Conservation (phyloP, 371 early-diverging fungal genomes). For the Apophysomyces trapeziformis region DNA sequence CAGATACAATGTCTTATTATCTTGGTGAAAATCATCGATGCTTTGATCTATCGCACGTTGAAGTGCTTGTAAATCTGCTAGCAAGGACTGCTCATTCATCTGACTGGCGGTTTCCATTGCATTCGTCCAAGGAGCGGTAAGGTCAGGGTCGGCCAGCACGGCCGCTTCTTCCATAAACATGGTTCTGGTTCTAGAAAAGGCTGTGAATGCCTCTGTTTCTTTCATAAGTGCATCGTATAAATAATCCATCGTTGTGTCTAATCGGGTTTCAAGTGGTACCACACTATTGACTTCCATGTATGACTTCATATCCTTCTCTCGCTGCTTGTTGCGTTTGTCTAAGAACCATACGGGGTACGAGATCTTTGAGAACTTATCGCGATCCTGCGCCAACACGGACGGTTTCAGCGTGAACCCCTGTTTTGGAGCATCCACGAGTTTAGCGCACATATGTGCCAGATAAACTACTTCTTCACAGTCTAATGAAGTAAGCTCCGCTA, state of each 20-base stretch:
- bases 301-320: slow-evolving; percentile 18
- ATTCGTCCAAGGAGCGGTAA: slow-evolving; percentile 31
- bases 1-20: slow-evolving; percentile 16
- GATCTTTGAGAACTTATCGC: slow-evolving; percentile 14
- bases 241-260: slow-evolving; percentile 44
- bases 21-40: slow-evolving; percentile 17
- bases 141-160: slow-evolving; percentile 28
- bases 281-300: slow-evolving; percentile 31
- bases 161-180: slow-evolving; percentile 39
- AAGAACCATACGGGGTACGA: slow-evolving; percentile 49
- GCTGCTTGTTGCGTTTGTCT: slow-evolving; percentile 41
- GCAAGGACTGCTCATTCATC: slow-evolving; percentile 18
- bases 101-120: slow-evolving; percentile 22
- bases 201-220: slow-evolving; percentile 36
- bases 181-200: slow-evolving; percentile 27
- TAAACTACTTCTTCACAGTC: slow-evolving; percentile 45
- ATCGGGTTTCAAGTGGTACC: slow-evolving; percentile 18
- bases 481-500: slow-evolving; percentile 34
- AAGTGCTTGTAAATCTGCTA: slow-evolving; percentile 29
- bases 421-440: slow-evolving; percentile 52
- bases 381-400: slow-evolving; percentile 21
- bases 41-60: slow-evolving; percentile 14
- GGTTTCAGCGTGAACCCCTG: slow-evolving; percentile 45
- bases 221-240: slow-evolving; percentile 31
- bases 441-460: slow-evolving; percentile 52